phyloP scores from a whole-genome alignment of 805 yeast genomes.

The Hanseniaspora lindneri region DNA sequence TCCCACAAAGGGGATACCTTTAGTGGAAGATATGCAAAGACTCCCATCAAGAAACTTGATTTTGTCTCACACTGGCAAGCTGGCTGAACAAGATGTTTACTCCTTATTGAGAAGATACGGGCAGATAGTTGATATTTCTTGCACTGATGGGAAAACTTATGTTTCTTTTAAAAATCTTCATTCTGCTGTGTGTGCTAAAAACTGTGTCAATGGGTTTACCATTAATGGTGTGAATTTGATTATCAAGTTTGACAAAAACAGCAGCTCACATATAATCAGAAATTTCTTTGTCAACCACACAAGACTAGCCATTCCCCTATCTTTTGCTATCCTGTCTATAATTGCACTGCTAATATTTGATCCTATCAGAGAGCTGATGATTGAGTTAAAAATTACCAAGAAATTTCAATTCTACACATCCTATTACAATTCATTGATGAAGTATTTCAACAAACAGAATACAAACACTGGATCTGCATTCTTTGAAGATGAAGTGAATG shows the following conservation, averaged over 20 bases:
- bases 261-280: slow-evolving; percentile 40
- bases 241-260: slow-evolving; percentile 54
- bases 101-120: slow-evolving; percentile 81
- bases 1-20: slow-evolving; percentile 82
- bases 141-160: slow-evolving; percentile 38
- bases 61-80: slow-evolving; percentile 66
- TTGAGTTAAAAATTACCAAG: slow-evolving; percentile 59
- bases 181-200: slow-evolving; percentile 75
- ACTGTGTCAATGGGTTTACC: slow-evolving; percentile 73
- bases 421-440: slow-evolving; percentile 31
- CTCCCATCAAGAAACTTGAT: slow-evolving; percentile 53
- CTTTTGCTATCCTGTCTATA: slow-evolving; percentile 69
- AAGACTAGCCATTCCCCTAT: slow-evolving; percentile 66
- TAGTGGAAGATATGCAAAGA: slow-evolving; percentile 87
- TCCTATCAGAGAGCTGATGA: slow-evolving; percentile 75
- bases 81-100: slow-evolving; percentile 69
- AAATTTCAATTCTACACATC: slow-evolving; percentile 36
- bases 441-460: slow-evolving; percentile 28
- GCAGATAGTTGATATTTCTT: slow-evolving; percentile 57
- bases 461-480: slow-evolving; percentile 29
- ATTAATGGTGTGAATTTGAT: slow-evolving; percentile 58
- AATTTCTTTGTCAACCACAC: slow-evolving; percentile 63
- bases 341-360: slow-evolving; percentile 79
- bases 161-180: slow-evolving; percentile 46
- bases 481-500: slow-evolving; percentile 66